Base-by-base conservation (phyloP, 2,329 filamentous ascomycete genomes). In the Raffaelea albimanens region DNA sequence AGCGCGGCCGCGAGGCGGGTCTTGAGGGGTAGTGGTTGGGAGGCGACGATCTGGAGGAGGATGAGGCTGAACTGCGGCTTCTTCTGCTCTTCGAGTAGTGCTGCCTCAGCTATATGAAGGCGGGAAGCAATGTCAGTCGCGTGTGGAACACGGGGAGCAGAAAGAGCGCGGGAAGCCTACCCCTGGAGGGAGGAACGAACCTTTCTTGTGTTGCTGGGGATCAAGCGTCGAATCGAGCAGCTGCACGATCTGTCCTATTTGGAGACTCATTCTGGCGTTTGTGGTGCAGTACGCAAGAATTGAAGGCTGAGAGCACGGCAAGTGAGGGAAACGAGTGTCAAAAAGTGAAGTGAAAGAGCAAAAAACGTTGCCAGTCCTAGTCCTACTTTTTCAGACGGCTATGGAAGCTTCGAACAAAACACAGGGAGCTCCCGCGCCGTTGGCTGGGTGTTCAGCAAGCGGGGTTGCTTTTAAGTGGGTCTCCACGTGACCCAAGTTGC, bases 171-270 rank as follows among this genome's bases (percentile, higher is more conserved):
- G 8, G 38, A 41, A 41, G 18, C 9, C n/a, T n/a, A 19, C 9
- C 20, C 11, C 13, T 25, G 40, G 25, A 40, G 25, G 39, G 34
- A 34, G n/a, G n/a, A n/a, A 50, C 48, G 31, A 44, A 91, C 91
- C 91, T 83, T 94, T 85, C 67, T 88, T 90, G 67, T 91, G 88
- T 66, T 91, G 82, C 54, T 78, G 73, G 18, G 88, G 88, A 67
- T 96, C 87, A 59, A 97, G 78, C 59, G 89, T 97, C 59, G 88
- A 87, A 67, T 94, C 80, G 54, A 98, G 82, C 65, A 97, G 77
- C 74, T 88, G 81, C 54, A 88, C 85, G 65, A 96, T 72, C 51
- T 69, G 67, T 56, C 68, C 69, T 60, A 79, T 70, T 55, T 77
- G 69, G 56, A 73, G 68, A 61, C 75, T 73, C 76, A 80, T 80